Evolutionary conservation across 1,284 basidiomycete species (phyloP).

Genomic region (Ceraceosorus bombacis): DNA sequence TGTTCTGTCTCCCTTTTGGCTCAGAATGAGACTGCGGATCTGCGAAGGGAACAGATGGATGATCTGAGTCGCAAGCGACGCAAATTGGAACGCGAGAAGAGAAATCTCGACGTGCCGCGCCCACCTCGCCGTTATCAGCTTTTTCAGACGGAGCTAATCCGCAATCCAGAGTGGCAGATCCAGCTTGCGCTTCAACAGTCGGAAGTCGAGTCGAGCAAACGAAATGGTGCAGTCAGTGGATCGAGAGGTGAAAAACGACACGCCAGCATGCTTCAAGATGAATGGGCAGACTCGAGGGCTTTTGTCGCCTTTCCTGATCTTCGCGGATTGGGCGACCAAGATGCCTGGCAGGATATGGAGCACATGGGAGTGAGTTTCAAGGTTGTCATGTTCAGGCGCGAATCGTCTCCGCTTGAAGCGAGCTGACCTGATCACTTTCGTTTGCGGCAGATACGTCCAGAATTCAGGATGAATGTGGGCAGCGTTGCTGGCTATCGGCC

Average conservation of each 20-base stretch:
- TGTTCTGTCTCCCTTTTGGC: not conserved
- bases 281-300: slow-evolving; percentile 3
- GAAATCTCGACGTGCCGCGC: slow-evolving; percentile 64
- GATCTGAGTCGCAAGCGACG: slow-evolving; percentile 73
- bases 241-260: not conserved
- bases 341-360: slow-evolving; percentile 43
- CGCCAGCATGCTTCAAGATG: not conserved
- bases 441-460: too few species aligned
- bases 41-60: slow-evolving; percentile 74
- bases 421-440: too few species aligned
- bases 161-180: slow-evolving; percentile 27
- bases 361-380: slow-evolving; percentile 35
- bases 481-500: too few species aligned
- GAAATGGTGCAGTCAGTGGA: not conserved
- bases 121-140: slow-evolving; percentile 51
- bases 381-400: too few species aligned
- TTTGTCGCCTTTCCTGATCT: slow-evolving; percentile 42
- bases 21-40: slow-evolving; percentile 64
- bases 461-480: too few species aligned
- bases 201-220: not conserved
- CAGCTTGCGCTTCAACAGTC: slow-evolving; percentile 14
- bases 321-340: slow-evolving; percentile 36
- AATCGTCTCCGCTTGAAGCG: too few species aligned
- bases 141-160: slow-evolving; percentile 44
- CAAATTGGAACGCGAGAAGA: slow-evolving; percentile 69